Conservation (phyloP, 202 grass and related monocot genomes). For the Digitaria exilis region DNA sequence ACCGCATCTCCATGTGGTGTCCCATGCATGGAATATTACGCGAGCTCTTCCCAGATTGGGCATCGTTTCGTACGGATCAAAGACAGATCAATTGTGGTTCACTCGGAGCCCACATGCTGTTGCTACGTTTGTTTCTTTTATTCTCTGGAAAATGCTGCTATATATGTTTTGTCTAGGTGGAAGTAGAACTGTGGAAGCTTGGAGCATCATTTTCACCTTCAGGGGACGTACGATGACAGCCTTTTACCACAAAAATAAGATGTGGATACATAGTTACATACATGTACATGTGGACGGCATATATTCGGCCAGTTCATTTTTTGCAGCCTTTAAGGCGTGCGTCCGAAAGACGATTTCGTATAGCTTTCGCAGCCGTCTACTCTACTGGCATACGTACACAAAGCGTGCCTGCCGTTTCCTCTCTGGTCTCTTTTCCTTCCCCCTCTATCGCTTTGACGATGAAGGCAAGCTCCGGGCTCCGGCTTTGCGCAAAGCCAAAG, state of each 20-base stretch:
- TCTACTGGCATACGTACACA: neutral
- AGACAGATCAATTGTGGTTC: too few species aligned
- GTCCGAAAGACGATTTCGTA: neutral
- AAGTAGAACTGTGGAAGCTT: neutral
- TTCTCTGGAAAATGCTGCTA: too few species aligned
- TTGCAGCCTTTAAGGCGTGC: constrained; percentile 23
- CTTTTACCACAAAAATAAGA: neutral
- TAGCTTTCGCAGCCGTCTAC: constrained; percentile 19
- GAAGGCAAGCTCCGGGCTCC: neutral
- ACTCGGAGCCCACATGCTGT: too few species aligned
- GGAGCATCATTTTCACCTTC: neutral
- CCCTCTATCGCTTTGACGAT: neutral
- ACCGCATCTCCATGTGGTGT: neutral
- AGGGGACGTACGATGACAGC: neutral
- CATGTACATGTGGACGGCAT: neutral
- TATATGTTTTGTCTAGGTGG: too few species aligned
- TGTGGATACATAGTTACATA: neutral
- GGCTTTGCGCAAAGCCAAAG: constrained; percentile 50
- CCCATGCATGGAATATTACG: neutral
- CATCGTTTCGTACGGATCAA: neutral
- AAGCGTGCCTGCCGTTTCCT: neutral
- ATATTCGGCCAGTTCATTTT: constrained; percentile 5
- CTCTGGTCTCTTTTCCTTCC: too few species aligned
- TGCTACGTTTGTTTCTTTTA: neutral
- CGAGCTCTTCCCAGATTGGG: neutral